Evolutionary conservation across 257 asterid genomes (phyloP).

Genomic region (Solanum gandarillasii): DNA sequence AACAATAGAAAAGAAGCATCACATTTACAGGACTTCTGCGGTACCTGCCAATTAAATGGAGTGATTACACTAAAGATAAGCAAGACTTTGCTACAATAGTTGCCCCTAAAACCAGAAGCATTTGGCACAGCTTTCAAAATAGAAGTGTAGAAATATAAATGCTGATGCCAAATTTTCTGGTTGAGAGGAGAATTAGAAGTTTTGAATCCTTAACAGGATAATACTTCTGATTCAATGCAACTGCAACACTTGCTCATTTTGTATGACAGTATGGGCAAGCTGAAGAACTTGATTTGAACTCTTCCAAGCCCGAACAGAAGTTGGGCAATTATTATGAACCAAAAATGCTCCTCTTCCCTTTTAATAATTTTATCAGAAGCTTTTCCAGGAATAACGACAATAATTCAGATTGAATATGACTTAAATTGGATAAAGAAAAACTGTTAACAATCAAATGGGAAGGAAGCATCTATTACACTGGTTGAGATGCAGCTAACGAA

Average conservation of each 20-base stretch:
- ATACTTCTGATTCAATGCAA: neutral
- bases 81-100: neutral
- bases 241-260: neutral
- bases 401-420: neutral
- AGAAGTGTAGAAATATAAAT: neutral
- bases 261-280: neutral
- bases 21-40: neutral
- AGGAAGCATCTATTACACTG: conserved; percentile 99
- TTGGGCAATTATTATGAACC: neutral
- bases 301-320: neutral
- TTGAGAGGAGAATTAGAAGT: neutral
- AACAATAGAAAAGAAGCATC: neutral
- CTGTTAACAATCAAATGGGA: conserved; percentile 12
- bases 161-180: neutral
- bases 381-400: neutral
- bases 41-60: neutral
- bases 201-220: neutral
- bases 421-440: neutral
- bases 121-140: neutral
- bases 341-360: neutral
- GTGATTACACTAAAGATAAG: neutral
- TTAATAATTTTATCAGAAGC: neutral
- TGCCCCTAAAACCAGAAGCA: neutral
- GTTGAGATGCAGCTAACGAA: conserved; percentile 96
- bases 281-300: neutral